phyloP scores from a whole-genome alignment of 768 basidiomycete genomes.

The Mycena polygramma region DNA sequence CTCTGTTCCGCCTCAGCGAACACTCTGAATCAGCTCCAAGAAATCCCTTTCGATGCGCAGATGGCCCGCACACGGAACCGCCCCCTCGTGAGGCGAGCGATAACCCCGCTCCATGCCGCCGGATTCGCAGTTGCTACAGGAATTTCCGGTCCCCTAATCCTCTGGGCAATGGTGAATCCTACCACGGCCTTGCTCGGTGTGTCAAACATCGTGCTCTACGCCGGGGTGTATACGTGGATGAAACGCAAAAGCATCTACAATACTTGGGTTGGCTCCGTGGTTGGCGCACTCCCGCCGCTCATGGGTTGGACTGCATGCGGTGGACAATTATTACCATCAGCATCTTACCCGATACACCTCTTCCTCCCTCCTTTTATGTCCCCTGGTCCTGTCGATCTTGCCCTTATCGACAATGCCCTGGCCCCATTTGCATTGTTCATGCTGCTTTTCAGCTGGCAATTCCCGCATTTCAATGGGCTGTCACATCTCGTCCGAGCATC shows the following conservation, averaged over 20 bases:
- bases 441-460: conserved; percentile 96
- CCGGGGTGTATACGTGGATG: conserved; percentile 92
- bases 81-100: conserved; percentile 87
- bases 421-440: conserved; percentile 85
- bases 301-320: conserved; percentile 99
- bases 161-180: conserved; percentile 89
- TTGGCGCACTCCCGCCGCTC: conserved; percentile 92
- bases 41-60: conserved; percentile 96
- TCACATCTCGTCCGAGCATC: conserved; percentile 87
- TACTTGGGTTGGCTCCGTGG: conserved; percentile 95
- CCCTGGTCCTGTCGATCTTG: conserved; percentile 53
- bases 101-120: conserved; percentile 87
- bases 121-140: conserved; percentile 85
- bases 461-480: conserved; percentile 97
- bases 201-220: conserved; percentile 90
- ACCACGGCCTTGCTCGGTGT: conserved; percentile 87
- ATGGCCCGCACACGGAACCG: conserved; percentile 92
- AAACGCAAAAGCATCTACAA: conserved; percentile 87
- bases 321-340: conserved; percentile 77
- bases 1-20: conserved; percentile 96
- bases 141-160: conserved; percentile 78
- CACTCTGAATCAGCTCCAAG: conserved; percentile 94
- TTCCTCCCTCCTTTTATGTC: conserved; percentile 75
- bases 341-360: conserved; percentile 67
- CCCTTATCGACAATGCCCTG: conserved; percentile 84